Evolutionary conservation across 208 protist genomes (phyloP), one percentile per base, ranked within the genome.

Genomic region (Angomonas ambiguus): DNA sequence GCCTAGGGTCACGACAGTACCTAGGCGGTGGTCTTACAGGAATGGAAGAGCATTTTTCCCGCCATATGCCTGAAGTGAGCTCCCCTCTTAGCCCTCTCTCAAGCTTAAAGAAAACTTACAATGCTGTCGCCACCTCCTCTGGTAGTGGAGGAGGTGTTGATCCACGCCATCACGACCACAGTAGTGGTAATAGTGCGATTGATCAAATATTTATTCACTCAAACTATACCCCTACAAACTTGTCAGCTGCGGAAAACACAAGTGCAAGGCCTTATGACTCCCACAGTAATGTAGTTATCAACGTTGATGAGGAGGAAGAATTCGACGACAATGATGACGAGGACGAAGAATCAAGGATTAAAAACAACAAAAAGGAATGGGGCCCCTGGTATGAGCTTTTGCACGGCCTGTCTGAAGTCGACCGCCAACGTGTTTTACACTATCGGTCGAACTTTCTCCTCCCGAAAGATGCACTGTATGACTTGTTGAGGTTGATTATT

Each of bases 371-470:
- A 20, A 53, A 53, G 45, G 45, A 53, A 24, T 53, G 45, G 45
- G 45, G 45, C 3, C 45, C 45, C 24, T 53, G 45, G 45, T 53
- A 22, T 53, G 45, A 53, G 25, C 30, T 59, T 5, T 32, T 59
- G 6, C 56, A 60, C 10, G 45, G 49, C n/a, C 64, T 82, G 31
- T 78, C 77, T 2, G 2, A 61, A 11, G 79, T 79, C 70, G 74
- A 79, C 59, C 77, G 75, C 20, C 38, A 53, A 28, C 76, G 66
- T 34, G 77, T 85, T 76, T 71, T 74, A 11, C 59, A 38, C 16
- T 71, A 92, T 41, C 82, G 82, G 30, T 76, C 80, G 33, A 74
- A 88, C 32, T 80, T 73, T n/a, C 69, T 71, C 6, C 73, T 92
- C 5, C 69, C 73, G 33, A 74, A 74, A 2, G 88, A 94, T 41